These are phyloP conservation scores for Leccinum fibrillosum DNA, from an alignment of 768 basidiomycete species.

Conservation along the genomic window DNA sequence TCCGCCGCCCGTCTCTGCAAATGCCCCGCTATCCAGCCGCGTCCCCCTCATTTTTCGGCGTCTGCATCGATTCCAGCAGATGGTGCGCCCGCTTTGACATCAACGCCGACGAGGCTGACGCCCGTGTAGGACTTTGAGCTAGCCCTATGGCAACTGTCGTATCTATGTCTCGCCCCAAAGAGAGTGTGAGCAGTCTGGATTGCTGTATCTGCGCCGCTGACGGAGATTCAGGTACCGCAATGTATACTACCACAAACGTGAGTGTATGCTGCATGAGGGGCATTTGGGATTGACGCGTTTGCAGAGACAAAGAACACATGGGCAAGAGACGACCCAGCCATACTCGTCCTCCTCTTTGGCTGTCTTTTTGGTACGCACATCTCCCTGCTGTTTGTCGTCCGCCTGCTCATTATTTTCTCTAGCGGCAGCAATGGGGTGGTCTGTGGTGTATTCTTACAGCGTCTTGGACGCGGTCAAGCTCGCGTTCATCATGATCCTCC, in stretches of 20 bases:
- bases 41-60: conserved; percentile 80
- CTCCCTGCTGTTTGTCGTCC: not conserved
- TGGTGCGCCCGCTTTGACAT: conserved; percentile 50
- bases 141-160: conserved; percentile 94
- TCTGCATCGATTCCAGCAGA: conserved; percentile 79
- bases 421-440: conserved; percentile 88
- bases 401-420: not conserved
- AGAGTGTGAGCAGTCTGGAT: conserved; percentile 63
- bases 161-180: conserved; percentile 87
- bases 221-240: conserved; percentile 70
- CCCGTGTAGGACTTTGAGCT: conserved; percentile 85
- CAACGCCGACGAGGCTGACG: not conserved
- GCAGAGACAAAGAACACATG: conserved; percentile 97
- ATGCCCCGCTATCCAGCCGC: conserved; percentile 42
- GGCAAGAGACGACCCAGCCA: conserved; percentile 97
- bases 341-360: conserved; percentile 79
- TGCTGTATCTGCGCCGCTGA: conserved; percentile 8
- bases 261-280: conserved; percentile 21
- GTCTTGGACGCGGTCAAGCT: conserved; percentile 55
- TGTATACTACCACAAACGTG: conserved; percentile 97
- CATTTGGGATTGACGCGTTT: not conserved
- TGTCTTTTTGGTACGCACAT: conserved; percentile 61
- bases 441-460: conserved; percentile 71
- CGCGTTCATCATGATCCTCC: conserved; percentile 77
- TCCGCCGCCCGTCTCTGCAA: conserved; percentile 7